These are phyloP conservation scores for Linum usitatissimum DNA, from an alignment of 345 rosid species.

Conservation along the genomic window DNA sequence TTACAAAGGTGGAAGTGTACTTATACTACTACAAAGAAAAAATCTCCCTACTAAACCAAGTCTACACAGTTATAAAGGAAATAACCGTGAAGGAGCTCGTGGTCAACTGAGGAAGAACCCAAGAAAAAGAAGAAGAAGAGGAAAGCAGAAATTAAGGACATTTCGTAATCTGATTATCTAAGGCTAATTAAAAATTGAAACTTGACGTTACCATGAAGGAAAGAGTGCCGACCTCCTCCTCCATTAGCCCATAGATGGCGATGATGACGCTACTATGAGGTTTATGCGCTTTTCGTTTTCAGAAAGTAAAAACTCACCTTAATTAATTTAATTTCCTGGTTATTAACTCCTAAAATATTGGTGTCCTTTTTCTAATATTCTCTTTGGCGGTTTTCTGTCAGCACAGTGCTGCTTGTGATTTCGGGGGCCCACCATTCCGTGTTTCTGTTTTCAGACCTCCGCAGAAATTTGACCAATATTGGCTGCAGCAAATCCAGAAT, in stretches of 20 bases:
- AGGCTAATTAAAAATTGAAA: not conserved
- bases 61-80: too few relatives aligned
- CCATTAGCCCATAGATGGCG: not conserved
- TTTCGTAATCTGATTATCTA: not conserved
- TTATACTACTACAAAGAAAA: too few relatives aligned
- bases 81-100: too few relatives aligned
- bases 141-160: not conserved
- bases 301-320: not conserved
- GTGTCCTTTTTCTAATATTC: not conserved
- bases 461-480: not conserved
- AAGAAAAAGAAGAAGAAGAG: not conserved
- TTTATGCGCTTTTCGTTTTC: not conserved
- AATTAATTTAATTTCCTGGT: not conserved
- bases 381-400: constrained; percentile 17
- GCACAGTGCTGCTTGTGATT: constrained; percentile 14
- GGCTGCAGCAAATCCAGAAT: not conserved
- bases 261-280: constrained; percentile 11
- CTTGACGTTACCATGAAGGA: constrained; percentile 33
- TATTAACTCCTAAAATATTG: not conserved
- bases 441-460: constrained; percentile 14
- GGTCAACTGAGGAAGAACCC: too few relatives aligned
- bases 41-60: too few relatives aligned
- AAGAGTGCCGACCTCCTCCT: not conserved
- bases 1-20: too few relatives aligned
- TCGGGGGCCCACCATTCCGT: constrained; percentile 40